Evolutionary conservation across 805 yeast genomes (phyloP).

Genomic region (Candida khao-thaluensis): DNA sequence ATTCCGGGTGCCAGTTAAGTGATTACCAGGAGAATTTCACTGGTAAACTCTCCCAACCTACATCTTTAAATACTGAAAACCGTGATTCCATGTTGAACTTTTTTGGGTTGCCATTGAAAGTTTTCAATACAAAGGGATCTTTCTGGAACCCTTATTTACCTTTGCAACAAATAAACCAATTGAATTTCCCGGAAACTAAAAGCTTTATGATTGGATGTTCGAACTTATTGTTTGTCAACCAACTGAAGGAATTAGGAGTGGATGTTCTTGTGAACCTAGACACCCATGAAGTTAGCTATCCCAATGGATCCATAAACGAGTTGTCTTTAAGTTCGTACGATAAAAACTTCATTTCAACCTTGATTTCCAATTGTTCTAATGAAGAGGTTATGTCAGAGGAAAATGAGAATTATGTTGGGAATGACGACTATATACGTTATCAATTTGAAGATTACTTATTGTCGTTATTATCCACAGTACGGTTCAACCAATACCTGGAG

Average conservation of each 20-base stretch:
- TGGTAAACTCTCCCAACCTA: constrained; percentile 52
- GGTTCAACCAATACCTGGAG: constrained; percentile 60
- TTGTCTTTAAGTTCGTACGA: constrained; percentile 48
- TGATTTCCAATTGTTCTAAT: constrained; percentile 49
- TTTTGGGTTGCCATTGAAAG: constrained; percentile 83
- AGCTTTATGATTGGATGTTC: constrained; percentile 85
- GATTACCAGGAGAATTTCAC: constrained; percentile 48
- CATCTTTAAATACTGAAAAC: constrained; percentile 73
- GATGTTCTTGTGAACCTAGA: constrained; percentile 77
- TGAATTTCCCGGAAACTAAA: constrained; percentile 53
- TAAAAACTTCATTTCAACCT: constrained; percentile 66
- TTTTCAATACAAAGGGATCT: constrained; percentile 79
- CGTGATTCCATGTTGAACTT: constrained; percentile 73
- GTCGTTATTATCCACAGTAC: constrained; percentile 69
- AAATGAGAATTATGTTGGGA: constrained; percentile 35
- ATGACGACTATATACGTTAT: constrained; percentile 82
- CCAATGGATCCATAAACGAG: constrained; percentile 29
- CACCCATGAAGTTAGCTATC: constrained; percentile 47
- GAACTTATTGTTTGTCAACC: constrained; percentile 73
- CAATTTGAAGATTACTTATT: constrained; percentile 88
- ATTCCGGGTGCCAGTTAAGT: constrained; percentile 76
- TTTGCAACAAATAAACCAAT: constrained; percentile 80
- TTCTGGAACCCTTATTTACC: constrained; percentile 94
- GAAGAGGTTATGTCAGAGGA: constrained; percentile 42
- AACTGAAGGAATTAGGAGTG: constrained; percentile 52